Percentiles rank a stretch among this genome's conserved stretches.
Evolutionary conservation across 2,329 filamentous ascomycete genomes (phyloP).

Genomic region (Aspergillus pseudoterreus): DNA sequence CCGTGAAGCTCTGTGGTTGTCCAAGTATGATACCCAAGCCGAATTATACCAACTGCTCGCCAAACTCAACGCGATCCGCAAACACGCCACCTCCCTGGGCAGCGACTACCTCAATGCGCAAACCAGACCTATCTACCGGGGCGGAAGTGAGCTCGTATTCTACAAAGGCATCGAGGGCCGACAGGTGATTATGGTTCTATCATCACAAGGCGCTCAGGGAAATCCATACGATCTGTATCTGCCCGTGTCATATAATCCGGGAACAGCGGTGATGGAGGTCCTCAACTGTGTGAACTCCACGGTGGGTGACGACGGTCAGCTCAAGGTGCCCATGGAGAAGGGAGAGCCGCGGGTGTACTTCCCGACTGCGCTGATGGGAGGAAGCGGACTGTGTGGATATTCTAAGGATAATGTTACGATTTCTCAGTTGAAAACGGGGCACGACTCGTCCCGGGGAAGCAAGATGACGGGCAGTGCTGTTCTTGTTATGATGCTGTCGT

Average conservation of each 20-base stretch:
- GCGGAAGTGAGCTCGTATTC: conserved; percentile 42
- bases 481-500: not conserved
- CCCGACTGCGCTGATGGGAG: conserved; percentile 23
- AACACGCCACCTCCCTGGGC: conserved; percentile 35
- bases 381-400: conserved; percentile 30
- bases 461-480: not conserved
- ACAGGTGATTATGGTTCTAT: conserved; percentile 44
- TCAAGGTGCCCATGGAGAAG: conserved; percentile 25
- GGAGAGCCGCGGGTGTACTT: conserved; percentile 31
- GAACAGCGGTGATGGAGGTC: conserved; percentile 22
- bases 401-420: conserved; percentile 4
- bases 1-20: conserved; percentile 56
- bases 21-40: conserved; percentile 42
- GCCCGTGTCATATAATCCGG: not conserved
- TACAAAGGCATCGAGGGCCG: conserved; percentile 42
- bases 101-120: conserved; percentile 36
- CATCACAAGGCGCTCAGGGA: conserved; percentile 34
- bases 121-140: conserved; percentile 38
- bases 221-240: conserved; percentile 22
- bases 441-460: not conserved
- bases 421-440: not conserved
- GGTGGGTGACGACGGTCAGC: conserved; percentile 20
- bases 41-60: conserved; percentile 38
- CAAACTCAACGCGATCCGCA: conserved; percentile 42
- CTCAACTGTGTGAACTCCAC: conserved; percentile 25